Conservation (phyloP, 768 basidiomycete species). For the Termitomyces sp. region DNA sequence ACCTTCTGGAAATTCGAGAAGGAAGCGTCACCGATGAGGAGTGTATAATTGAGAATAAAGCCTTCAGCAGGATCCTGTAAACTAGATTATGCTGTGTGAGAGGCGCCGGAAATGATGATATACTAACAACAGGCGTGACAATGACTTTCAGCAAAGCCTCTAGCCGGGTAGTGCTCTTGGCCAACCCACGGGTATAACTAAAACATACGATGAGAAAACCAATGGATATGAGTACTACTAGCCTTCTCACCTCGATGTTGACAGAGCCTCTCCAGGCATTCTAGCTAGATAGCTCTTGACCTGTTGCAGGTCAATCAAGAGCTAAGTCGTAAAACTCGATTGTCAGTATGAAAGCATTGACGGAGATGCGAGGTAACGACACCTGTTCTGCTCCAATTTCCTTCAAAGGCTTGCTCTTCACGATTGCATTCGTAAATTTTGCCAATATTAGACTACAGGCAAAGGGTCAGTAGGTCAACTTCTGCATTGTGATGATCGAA, state of each 20-base stretch:
- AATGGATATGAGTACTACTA: slow-evolving; percentile 2
- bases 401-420: slow-evolving; percentile 84
- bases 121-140: slow-evolving; percentile 80
- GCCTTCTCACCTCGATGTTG: slow-evolving; percentile 42
- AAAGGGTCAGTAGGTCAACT: neutral
- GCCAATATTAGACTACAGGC: slow-evolving; percentile 66
- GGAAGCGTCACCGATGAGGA: slow-evolving; percentile 90
- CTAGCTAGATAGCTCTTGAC: slow-evolving; percentile 79
- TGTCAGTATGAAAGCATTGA: neutral
- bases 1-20: slow-evolving; percentile 99
- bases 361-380: neutral
- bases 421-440: slow-evolving; percentile 85
- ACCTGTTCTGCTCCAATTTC: slow-evolving; percentile 97
- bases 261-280: slow-evolving; percentile 69
- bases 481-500: neutral
- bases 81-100: neutral
- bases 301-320: slow-evolving; percentile 86
- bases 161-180: slow-evolving; percentile 72
- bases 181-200: slow-evolving; percentile 81
- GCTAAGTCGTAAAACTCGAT: slow-evolving; percentile 32
- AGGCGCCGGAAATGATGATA: neutral
- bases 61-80: slow-evolving; percentile 83
- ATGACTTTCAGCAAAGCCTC: slow-evolving; percentile 96
- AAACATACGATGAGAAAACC: slow-evolving; percentile 1
- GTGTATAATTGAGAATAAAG: slow-evolving; percentile 93